A percentile compares a stretch with the other conserved stretches of the same genome.
Conservation (phyloP, 2,329 filamentous ascomycete species). For the Hawksworthiomyces lignivorus region DNA sequence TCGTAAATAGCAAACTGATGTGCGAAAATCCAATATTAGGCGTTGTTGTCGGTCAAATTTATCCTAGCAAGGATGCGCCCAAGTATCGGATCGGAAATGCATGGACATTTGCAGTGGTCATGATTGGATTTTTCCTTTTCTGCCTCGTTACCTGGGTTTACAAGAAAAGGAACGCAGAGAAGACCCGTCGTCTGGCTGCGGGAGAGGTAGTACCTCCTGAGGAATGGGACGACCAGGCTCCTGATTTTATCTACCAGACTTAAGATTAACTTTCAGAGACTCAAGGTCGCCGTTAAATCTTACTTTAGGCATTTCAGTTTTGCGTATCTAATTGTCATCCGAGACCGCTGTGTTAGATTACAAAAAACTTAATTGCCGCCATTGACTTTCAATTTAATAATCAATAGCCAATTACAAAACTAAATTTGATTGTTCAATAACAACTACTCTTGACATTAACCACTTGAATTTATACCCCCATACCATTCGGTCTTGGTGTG, state of each 20-base stretch:
- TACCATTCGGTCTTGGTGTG: too few relatives aligned
- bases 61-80: not conserved
- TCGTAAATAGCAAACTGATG: not conserved
- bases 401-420: too few relatives aligned
- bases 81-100: not conserved
- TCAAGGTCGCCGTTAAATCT: too few relatives aligned
- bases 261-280: too few relatives aligned
- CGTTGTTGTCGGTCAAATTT: not conserved
- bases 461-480: too few relatives aligned
- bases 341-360: too few relatives aligned
- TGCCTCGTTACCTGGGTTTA: not conserved
- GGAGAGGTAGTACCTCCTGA: not conserved
- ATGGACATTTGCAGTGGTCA: not conserved
- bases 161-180: not conserved
- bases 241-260: conserved; percentile 1
- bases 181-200: not conserved
- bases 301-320: too few relatives aligned
- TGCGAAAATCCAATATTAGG: not conserved
- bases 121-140: not conserved
- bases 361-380: too few relatives aligned
- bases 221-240: not conserved
- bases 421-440: too few relatives aligned
- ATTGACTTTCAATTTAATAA: too few relatives aligned
- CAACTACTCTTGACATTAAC: too few relatives aligned
- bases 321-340: too few relatives aligned